These are phyloP conservation scores for Trapa incisa DNA, from an alignment of 345 rosid genomes.

Conservation along the genomic window DNA sequence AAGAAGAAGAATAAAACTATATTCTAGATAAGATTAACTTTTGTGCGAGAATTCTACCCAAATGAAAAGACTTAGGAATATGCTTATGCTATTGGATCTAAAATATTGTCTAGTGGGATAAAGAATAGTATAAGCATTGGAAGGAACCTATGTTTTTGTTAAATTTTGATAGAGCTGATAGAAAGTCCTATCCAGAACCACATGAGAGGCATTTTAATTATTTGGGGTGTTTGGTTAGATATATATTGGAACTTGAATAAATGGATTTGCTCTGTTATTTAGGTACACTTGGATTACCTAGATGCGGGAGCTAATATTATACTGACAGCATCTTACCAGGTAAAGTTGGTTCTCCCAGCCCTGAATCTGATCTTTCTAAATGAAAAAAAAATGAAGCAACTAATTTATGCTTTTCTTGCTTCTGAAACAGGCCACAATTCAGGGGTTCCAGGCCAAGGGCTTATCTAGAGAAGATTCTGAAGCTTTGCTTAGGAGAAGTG, in stretches of 20 bases:
- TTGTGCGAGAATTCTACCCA: not conserved
- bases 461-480: constrained; percentile 57
- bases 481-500: constrained; percentile 49
- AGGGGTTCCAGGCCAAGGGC: constrained; percentile 81
- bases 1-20: not conserved
- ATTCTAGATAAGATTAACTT: not conserved
- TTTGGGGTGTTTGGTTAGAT: not conserved
- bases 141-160: not conserved
- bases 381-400: not conserved
- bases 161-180: not conserved
- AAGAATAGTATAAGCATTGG: not conserved
- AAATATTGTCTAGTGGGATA: not conserved
- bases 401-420: not conserved
- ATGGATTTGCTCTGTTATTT: constrained; percentile 4
- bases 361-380: not conserved
- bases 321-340: constrained; percentile 82
- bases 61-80: too few species aligned
- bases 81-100: not conserved
- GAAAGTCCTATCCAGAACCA: not conserved
- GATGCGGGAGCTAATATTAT: constrained; percentile 80
- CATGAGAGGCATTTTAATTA: not conserved
- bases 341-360: constrained; percentile 3
- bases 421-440: constrained; percentile 57
- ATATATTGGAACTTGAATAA: not conserved
- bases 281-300: constrained; percentile 91